Evolutionary conservation across 164 flowering plant genomes (phyloP).

Genomic region (Santalum album): DNA sequence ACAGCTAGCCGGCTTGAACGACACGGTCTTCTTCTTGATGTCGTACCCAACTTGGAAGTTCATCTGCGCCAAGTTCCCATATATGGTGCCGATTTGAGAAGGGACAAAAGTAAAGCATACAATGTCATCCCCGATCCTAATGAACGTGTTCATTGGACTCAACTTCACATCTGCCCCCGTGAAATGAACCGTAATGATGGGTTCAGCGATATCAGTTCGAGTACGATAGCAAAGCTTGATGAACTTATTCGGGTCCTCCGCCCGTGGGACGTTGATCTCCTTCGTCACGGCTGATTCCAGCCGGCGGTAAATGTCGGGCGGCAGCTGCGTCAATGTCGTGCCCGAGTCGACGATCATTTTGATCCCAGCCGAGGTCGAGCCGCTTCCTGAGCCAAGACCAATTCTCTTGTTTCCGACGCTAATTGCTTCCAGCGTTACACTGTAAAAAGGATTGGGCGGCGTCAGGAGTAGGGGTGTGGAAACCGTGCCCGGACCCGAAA

Average conservation of each 20-base stretch:
- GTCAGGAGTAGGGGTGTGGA: constrained; percentile 8
- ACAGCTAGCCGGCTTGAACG: constrained; percentile 23
- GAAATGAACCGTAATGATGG: constrained; percentile 8
- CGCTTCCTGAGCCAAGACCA: not conserved
- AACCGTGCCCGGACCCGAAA: constrained; percentile 7
- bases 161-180: constrained; percentile 23
- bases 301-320: constrained; percentile 3
- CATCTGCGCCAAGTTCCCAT: constrained; percentile 25
- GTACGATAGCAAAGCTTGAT: constrained; percentile 11
- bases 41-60: constrained; percentile 25
- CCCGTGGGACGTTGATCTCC: not conserved
- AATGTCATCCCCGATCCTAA: not conserved
- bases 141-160: constrained; percentile 14
- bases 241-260: constrained; percentile 1
- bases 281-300: constrained; percentile 12
- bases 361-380: not conserved
- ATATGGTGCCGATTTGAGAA: constrained; percentile 1
- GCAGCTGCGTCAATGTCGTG: constrained; percentile 33
- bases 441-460: not conserved
- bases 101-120: constrained; percentile 17
- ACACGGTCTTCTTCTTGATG: constrained; percentile 13
- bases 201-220: not conserved
- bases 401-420: not conserved
- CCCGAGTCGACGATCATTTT: constrained; percentile 67
- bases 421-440: not conserved